These are phyloP conservation scores for Podila minutissima DNA, from an alignment of 192 early-diverging fungal genomes.

Conservation along the genomic window DNA sequence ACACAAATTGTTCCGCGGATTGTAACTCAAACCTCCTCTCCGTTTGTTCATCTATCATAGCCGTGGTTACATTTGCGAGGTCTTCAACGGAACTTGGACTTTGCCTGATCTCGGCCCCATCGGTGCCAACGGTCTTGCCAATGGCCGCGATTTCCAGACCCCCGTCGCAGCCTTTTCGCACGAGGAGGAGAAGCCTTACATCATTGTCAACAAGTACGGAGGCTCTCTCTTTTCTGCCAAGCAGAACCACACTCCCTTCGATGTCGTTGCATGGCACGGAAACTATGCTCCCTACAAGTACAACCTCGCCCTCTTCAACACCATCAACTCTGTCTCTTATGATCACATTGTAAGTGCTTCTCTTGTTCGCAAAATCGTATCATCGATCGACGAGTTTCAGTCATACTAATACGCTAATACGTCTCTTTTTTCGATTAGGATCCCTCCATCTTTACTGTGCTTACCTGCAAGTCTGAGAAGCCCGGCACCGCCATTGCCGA, in stretches of 20 bases:
- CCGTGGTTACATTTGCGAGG: conserved; percentile 93
- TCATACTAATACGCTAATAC: background rate
- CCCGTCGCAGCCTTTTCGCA: conserved; percentile 83
- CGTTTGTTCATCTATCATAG: conserved; percentile 16
- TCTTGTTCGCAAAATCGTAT: background rate
- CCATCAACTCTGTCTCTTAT: conserved; percentile 88
- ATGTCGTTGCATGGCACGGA: conserved; percentile 98
- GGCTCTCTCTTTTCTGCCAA: conserved; percentile 77
- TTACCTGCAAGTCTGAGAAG: conserved; percentile 88
- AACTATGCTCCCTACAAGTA: conserved; percentile 98
- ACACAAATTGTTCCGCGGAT: background rate
- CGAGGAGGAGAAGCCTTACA: conserved; percentile 62
- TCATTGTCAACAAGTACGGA: conserved; percentile 86
- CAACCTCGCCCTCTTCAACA: conserved; percentile 84
- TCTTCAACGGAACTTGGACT: conserved; percentile 91
- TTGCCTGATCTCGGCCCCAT: conserved; percentile 97
- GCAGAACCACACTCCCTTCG: conserved; percentile 89
- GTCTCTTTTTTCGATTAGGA: conserved; percentile 63
- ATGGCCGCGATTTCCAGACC: conserved; percentile 92
- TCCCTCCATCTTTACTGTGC: conserved; percentile 97
- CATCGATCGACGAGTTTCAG: background rate
- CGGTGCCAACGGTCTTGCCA: conserved; percentile 93
- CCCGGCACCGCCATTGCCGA: conserved; percentile 91
- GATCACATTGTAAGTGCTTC: conserved; percentile 78
- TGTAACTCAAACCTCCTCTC: background rate